Conservation (phyloP, 345 rosid genomes). For the Carallia brachiata region DNA sequence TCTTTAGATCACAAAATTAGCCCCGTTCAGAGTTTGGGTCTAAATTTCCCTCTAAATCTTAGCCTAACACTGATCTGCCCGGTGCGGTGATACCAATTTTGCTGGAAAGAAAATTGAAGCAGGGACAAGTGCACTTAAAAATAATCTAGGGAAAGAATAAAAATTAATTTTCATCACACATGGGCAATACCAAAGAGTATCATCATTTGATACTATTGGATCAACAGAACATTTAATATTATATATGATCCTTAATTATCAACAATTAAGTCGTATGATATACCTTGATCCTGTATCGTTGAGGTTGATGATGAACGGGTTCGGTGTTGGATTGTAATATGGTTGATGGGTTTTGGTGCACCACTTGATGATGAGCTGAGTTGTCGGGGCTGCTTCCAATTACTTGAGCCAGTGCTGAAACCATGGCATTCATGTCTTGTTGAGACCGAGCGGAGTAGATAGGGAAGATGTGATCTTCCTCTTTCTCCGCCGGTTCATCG, state of each 20-base stretch:
- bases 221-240: neutral
- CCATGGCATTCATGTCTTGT: slow-evolving; percentile 63
- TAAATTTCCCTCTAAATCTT: too few species aligned
- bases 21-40: too few species aligned
- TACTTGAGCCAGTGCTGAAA: slow-evolving; percentile 70
- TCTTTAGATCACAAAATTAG: too few species aligned
- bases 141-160: too few species aligned
- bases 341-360: slow-evolving; percentile 4
- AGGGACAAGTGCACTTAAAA: too few species aligned
- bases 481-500: slow-evolving; percentile 45
- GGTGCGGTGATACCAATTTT: too few species aligned
- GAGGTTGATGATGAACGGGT: slow-evolving; percentile 15
- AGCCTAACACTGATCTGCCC: too few species aligned
- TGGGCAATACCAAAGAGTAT: too few species aligned
- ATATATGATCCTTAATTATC: neutral
- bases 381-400: slow-evolving; percentile 39
- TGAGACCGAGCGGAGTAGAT: slow-evolving; percentile 65
- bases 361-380: slow-evolving; percentile 17
- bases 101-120: too few species aligned
- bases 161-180: too few species aligned
- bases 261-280: slow-evolving; percentile 3
- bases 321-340: slow-evolving; percentile 16
- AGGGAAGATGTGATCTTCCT: slow-evolving; percentile 49
- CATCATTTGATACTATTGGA: too few species aligned
- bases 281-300: slow-evolving; percentile 38